Percentiles rank a stretch among this genome's conserved stretches.
These are phyloP conservation scores for Ulmus americana DNA, from an alignment of 331 rosid genomes.

Conservation along the genomic window DNA sequence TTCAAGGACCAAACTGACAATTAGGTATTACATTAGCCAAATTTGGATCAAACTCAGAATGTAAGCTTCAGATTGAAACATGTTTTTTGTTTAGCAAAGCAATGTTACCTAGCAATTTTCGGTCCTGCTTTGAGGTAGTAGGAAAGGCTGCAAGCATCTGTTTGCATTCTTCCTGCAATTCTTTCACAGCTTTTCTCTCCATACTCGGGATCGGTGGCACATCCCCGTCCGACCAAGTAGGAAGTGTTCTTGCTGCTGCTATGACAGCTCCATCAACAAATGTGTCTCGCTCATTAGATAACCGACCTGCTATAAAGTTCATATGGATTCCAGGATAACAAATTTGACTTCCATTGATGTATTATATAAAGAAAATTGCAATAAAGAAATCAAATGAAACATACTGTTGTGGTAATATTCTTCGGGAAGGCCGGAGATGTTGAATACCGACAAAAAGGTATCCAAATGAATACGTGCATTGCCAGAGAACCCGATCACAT, in stretches of 20 bases:
- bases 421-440: conserved; percentile 85
- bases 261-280: conserved; percentile 88
- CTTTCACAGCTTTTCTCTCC: conserved; percentile 71
- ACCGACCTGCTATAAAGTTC: conserved; percentile 43
- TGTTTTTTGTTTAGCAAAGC: background rate
- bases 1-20: background rate
- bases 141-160: conserved; percentile 52
- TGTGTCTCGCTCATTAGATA: conserved; percentile 48
- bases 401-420: conserved; percentile 81
- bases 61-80: background rate
- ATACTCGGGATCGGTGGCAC: conserved; percentile 74
- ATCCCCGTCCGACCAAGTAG: conserved; percentile 88
- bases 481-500: conserved; percentile 66
- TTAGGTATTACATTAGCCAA: background rate
- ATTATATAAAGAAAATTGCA: background rate
- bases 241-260: conserved; percentile 78
- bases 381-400: conserved; percentile 23
- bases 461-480: conserved; percentile 76
- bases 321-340: conserved; percentile 5
- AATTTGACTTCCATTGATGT: background rate
- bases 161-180: conserved; percentile 65
- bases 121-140: conserved; percentile 66
- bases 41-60: background rate
- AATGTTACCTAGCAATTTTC: conserved; percentile 52
- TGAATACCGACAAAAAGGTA: conserved; percentile 83